phyloP scores from a whole-genome alignment of 1,284 basidiomycete species.

The Sanghuangporus sanghuang region DNA sequence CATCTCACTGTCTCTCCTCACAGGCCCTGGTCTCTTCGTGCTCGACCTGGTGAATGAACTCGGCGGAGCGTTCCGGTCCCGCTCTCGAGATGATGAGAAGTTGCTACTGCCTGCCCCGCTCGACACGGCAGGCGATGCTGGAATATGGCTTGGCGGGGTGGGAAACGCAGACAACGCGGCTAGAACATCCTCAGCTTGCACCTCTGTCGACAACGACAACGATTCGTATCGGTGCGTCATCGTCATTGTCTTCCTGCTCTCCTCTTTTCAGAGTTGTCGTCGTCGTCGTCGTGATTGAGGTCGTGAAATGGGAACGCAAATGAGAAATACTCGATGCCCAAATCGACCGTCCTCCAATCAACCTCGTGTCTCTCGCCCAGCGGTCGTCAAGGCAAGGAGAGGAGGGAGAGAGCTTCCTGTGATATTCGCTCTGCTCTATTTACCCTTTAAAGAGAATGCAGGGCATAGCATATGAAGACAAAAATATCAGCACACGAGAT shows the following conservation, averaged over 20 bases:
- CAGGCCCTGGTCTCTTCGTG: neutral
- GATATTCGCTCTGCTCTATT: neutral
- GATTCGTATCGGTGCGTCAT: neutral
- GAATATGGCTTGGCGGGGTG: slow-evolving; percentile 17
- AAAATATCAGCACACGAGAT: neutral
- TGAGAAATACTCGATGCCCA: neutral
- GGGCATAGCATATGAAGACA: neutral
- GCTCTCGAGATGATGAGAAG: neutral
- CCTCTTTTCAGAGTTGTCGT: neutral
- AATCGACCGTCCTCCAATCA: neutral
- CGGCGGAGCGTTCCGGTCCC: neutral
- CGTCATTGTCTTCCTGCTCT: neutral
- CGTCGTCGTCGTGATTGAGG: neutral
- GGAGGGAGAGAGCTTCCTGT: neutral
- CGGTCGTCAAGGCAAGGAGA: neutral
- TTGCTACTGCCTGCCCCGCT: neutral
- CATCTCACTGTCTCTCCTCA: slow-evolving; percentile 1
- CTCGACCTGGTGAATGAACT: neutral
- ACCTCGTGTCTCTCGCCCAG: neutral
- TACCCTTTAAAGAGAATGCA: neutral
- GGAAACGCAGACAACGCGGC: slow-evolving; percentile 16
- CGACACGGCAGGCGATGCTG: slow-evolving; percentile 5
- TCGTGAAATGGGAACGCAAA: neutral
- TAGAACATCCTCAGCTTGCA: neutral
- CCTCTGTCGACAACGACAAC: neutral